These are phyloP conservation scores for Balakata baccata DNA, from an alignment of 345 rosid species.

Conservation along the genomic window DNA sequence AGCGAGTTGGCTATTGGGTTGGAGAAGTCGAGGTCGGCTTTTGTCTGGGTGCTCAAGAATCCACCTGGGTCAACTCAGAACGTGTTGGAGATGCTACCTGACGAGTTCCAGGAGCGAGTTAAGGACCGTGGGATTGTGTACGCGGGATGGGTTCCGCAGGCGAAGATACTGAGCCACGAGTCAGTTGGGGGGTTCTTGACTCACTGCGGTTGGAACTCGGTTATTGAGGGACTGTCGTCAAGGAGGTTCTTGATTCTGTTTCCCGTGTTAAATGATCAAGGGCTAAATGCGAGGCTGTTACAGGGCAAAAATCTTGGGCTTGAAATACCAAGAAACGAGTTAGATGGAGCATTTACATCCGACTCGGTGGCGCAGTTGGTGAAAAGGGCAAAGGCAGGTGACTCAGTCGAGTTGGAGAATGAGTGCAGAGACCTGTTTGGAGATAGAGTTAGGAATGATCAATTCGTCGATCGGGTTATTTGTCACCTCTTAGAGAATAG, in stretches of 20 bases:
- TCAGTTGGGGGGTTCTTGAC: constrained; percentile 29
- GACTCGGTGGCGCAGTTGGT: constrained; percentile 6
- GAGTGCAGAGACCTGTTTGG: neutral
- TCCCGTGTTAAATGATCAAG: constrained; percentile 25
- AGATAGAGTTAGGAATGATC: neutral
- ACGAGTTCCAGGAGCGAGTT: constrained; percentile 14
- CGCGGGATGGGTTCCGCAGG: constrained; percentile 20
- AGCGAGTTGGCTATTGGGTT: constrained; percentile 42
- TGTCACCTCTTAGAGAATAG: neutral
- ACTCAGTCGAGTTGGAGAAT: too few species aligned
- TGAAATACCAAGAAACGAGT: constrained; percentile 19
- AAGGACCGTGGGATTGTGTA: constrained; percentile 11
- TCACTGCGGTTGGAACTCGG: constrained; percentile 29
- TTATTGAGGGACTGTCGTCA: constrained; percentile 14
- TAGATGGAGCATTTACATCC: constrained; percentile 22
- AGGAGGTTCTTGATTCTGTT: constrained; percentile 16
- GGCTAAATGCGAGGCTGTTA: constrained; percentile 27
- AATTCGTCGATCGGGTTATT: neutral
- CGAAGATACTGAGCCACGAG: constrained; percentile 26
- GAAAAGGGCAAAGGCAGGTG: neutral
- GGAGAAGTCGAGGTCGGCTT: constrained; percentile 41
- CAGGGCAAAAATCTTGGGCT: constrained; percentile 20
- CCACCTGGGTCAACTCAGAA: constrained; percentile 13
- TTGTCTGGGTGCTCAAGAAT: constrained; percentile 42
- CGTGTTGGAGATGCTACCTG: constrained; percentile 20